A percentile compares a stretch with the other conserved stretches of the same genome.
Conservation (phyloP, 1,139 yeast species). For the Diutina sp. region DNA sequence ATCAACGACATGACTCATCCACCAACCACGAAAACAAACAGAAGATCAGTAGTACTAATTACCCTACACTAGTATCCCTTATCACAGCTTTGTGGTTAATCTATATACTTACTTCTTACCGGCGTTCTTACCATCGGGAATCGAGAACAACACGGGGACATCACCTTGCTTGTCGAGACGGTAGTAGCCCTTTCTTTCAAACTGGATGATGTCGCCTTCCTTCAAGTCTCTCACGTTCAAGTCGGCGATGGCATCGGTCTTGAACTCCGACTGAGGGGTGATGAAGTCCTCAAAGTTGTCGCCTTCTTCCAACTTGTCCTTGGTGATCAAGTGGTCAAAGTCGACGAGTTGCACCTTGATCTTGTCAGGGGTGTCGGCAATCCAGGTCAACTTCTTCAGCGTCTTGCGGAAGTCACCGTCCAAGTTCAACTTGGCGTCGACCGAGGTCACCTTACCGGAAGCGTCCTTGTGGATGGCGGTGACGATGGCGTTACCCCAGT, state of each 20-base stretch:
- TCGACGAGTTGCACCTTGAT: conserved; percentile 72
- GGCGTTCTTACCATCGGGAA: conserved; percentile 79
- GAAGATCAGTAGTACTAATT: no score
- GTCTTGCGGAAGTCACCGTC: conserved; percentile 98
- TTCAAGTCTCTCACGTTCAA: conserved; percentile 62
- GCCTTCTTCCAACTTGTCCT: conserved; percentile 91
- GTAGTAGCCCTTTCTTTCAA: conserved; percentile 95
- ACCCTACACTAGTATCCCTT: no score
- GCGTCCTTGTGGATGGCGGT: conserved; percentile 46
- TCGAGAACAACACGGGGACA: conserved; percentile 75
- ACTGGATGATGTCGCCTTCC: conserved; percentile 82
- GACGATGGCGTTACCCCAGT: conserved; percentile 94
- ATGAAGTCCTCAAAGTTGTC: conserved; percentile 90
- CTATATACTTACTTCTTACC: not conserved
- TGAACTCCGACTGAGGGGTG: conserved; percentile 83
- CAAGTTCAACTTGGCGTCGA: conserved; percentile 75
- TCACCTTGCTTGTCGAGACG: conserved; percentile 64
- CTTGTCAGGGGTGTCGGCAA: conserved; percentile 67
- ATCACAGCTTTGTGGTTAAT: not conserved
- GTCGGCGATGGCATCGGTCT: conserved; percentile 69
- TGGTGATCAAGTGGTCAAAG: conserved; percentile 90
- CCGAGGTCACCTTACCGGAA: conserved; percentile 33
- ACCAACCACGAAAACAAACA: no score
- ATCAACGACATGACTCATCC: no score
- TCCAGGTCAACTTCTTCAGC: conserved; percentile 90